Evolutionary conservation across 352 stramenopile genomes (phyloP).

Genomic region (Phytophthora niederhauseri): DNA sequence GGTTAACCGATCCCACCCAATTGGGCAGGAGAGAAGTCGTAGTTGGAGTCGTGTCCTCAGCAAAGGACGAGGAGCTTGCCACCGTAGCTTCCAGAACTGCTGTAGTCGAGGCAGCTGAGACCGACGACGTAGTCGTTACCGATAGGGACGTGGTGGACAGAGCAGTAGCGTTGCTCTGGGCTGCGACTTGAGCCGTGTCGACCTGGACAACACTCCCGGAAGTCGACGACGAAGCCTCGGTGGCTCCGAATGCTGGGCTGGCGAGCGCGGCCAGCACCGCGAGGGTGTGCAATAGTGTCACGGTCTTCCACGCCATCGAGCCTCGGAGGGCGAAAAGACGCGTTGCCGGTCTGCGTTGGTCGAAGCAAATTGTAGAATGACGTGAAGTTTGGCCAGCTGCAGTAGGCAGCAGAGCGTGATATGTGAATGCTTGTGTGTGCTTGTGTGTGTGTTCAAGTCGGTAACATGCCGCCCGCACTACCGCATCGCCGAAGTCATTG

Average conservation of each 20-base stretch:
- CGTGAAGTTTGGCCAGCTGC: background rate
- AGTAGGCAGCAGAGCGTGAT: constrained; percentile 2
- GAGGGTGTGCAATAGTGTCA: constrained; percentile 13
- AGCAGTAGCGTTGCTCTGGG: constrained; percentile 1
- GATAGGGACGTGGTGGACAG: constrained; percentile 4
- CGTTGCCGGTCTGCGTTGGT: constrained; percentile 17
- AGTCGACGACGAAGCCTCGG: constrained; percentile 3
- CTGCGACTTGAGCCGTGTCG: background rate
- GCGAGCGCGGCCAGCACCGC: constrained; percentile 7
- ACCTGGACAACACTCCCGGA: constrained; percentile 15
- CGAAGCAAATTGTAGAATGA: constrained; percentile 34
- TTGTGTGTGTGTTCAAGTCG: background rate
- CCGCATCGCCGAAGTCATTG: too few relatives aligned
- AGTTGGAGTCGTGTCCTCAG: constrained; percentile 12
- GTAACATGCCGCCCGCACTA: background rate
- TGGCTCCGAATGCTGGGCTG: constrained; percentile 16
- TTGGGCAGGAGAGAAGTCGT: constrained; percentile 33
- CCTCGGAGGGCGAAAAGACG: background rate
- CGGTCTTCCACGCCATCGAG: constrained; percentile 21
- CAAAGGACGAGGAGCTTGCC: constrained; percentile 4
- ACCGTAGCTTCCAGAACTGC: background rate
- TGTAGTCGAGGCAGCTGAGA: constrained; percentile 1
- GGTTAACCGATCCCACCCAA: constrained; percentile 27
- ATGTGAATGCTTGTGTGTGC: background rate
- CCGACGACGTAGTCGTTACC: background rate